Evolutionary conservation across 495 filamentous ascomycete genomes (phyloP), one percentile per base, ranked within the genome.

Genomic region (Talaromyces trachyspermus): DNA sequence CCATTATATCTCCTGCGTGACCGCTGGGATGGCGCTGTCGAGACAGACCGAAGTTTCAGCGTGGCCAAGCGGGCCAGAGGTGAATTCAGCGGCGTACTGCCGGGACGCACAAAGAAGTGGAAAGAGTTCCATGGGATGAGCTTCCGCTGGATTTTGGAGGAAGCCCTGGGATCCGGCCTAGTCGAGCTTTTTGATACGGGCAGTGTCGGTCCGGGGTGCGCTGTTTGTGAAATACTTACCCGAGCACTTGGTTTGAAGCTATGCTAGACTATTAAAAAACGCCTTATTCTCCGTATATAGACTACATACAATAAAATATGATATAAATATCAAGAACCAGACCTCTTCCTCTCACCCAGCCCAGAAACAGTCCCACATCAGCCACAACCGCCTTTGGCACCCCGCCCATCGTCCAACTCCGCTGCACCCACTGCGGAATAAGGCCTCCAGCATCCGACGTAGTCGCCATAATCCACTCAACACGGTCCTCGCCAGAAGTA

Each of bases 111-210:
- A 14, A 81, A 77, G 60, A 90, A 86, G 62, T 95, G 89, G 89
- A 85, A 80, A 58, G 75, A 83, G 5, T 79, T 89, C 49, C 81
- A 82, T 52, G 89, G 89, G 2, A 65, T 92, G 56, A 67, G 64
- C 8, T 94, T 92, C 59, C 79, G 83, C 36, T 94, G 86, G 86
- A 74, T 85, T 9, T 54, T 94, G 12, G 83, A 79, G 29, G 87
- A 92, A 58, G 83, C 84, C 32, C 75, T 90, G 10, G 88, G 88
- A 0, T 75, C 81, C 2, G 89, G 89, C 7, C 52, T 87, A n/a
- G 69, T 92, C 23, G 89, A 95, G 62, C 63, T 88, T 5, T 94
- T 95, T 59, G 84, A 92, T 55, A 95, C 89, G 11, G 75, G 84
- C 22, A 90, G 81, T 57, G 85, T 94, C 14, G 88, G 89, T 12